These are phyloP conservation scores for Aureobasidium sp. DNA, from an alignment of 2,329 filamentous ascomycete species.

Conservation along the genomic window DNA sequence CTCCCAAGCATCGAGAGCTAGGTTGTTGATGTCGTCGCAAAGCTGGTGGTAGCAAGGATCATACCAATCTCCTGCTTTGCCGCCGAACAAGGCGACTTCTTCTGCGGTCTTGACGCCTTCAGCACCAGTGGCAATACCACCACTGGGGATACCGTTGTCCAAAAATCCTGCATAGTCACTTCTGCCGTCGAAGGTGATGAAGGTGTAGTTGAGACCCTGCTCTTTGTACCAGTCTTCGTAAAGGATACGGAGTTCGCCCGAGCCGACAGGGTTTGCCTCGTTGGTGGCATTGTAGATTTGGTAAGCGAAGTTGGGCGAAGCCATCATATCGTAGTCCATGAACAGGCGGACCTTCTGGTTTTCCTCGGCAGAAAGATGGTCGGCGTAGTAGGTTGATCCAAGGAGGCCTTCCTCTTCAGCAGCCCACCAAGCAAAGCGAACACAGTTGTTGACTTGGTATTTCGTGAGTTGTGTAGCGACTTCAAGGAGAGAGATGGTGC, in stretches of 20 bases:
- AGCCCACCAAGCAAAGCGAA: constrained; percentile 61
- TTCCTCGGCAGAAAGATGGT: constrained; percentile 42
- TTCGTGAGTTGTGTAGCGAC: constrained; percentile 57
- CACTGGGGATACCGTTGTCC: constrained; percentile 55
- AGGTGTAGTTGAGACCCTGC: constrained; percentile 58
- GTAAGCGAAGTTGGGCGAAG: constrained; percentile 53
- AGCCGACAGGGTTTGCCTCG: constrained; percentile 41
- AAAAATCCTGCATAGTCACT: constrained; percentile 78
- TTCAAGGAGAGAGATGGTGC: constrained; percentile 54
- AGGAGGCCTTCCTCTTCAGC: constrained; percentile 58
- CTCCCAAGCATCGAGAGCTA: constrained; percentile 48
- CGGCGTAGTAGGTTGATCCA: constrained; percentile 53
- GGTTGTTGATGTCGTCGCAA: constrained; percentile 48
- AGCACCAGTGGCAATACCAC: constrained; percentile 71
- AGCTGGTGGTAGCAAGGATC: constrained; percentile 52
- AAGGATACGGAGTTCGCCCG: constrained; percentile 56
- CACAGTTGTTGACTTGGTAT: constrained; percentile 64
- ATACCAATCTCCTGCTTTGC: constrained; percentile 52
- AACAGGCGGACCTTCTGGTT: constrained; percentile 57
- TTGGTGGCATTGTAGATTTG: constrained; percentile 46
- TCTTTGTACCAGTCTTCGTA: constrained; percentile 61
- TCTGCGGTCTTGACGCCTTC: constrained; percentile 67
- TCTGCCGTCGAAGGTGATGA: constrained; percentile 69
- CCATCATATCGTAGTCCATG: constrained; percentile 68
- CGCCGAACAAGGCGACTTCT: constrained; percentile 63